Conservation (phyloP, 805 yeast genomes). For the Hanseniaspora occidentalis region DNA sequence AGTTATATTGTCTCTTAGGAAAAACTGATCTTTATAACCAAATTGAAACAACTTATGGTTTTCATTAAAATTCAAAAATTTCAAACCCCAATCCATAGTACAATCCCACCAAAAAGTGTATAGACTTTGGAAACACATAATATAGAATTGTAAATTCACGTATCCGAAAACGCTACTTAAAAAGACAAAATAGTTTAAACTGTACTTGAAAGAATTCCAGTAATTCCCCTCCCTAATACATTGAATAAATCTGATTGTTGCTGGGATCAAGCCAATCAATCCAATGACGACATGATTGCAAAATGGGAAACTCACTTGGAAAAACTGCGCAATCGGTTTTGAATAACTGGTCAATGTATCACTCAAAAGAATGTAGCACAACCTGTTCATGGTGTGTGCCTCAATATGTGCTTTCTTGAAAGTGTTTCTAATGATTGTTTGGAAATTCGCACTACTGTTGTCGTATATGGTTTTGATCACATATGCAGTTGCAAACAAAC, state of each 20-base stretch:
- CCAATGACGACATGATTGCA: slow-evolving; percentile 33
- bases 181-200: slow-evolving; percentile 46
- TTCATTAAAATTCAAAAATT: slow-evolving; percentile 29
- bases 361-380: slow-evolving; percentile 62
- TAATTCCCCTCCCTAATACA: slow-evolving; percentile 62
- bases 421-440: slow-evolving; percentile 22
- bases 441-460: slow-evolving; percentile 26
- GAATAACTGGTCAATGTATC: slow-evolving; percentile 79
- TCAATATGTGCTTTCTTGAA: slow-evolving; percentile 1
- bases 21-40: no score
- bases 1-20: slow-evolving; percentile 9
- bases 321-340: slow-evolving; percentile 61
- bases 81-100: slow-evolving; percentile 76
- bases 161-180: slow-evolving; percentile 21
- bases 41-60: no score
- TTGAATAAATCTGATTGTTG: slow-evolving; percentile 58
- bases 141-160: slow-evolving; percentile 8
- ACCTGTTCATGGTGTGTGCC: slow-evolving; percentile 26
- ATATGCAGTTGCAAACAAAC: slow-evolving; percentile 28
- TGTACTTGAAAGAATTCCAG: slow-evolving; percentile 64
- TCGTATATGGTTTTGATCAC: slow-evolving; percentile 26
- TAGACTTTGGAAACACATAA: slow-evolving; percentile 50
- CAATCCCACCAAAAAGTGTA: slow-evolving; percentile 88
- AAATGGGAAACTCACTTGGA: slow-evolving; percentile 24
- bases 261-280: slow-evolving; percentile 14